Base-by-base conservation (phyloP, 2,329 filamentous ascomycete genomes). In the Cercospora zeina region DNA sequence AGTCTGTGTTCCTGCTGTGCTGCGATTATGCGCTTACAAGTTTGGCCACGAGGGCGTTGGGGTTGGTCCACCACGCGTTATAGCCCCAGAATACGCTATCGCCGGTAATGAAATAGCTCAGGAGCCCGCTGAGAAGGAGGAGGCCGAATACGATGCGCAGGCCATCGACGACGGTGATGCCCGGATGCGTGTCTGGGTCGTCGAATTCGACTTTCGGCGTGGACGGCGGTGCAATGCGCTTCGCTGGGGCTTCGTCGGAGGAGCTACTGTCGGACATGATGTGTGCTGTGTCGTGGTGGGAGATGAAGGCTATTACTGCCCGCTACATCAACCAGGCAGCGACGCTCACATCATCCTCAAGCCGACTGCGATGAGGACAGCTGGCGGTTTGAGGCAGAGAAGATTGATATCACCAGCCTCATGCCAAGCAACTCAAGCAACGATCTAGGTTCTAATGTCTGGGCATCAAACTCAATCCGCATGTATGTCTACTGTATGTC, bases 1-100 rank as follows among this genome's bases (percentile, higher is more conserved):
- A 31, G 36, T 27, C 13, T 5, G 13, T 14, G 14, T 8, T 42
- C 16, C 4, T 14, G 33, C 31, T 54, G 4, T 39, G 24, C 21
- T 33, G n/a, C 42, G 36, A 13, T 21, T 14, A 13, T 31, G 33
- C 21, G 39, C 62, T 58, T 63, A 50, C 57, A 36, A 65, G 49
- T 58, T 61, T 62, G 14, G 57, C 58, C 19, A 56, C 56, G 57
- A 59, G 42, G 71, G 77, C 81, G 79, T 70, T 83, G 76, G 71
- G 82, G 39, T 73, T 81, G 73, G 77, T 88, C 71, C 80, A 89
- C 87, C 78, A 87, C 70, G 77, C 89, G 77, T 77, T 81, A 79
- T 79, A 88, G 67, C 81, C 87, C 88, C 89, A 95, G 61, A 86
- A 82, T 66, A 87, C 81, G 62, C 85, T 87, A 30, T 76, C 69